Conservation (phyloP, 73 alveolate genomes). For the Breviolum minutum region DNA sequence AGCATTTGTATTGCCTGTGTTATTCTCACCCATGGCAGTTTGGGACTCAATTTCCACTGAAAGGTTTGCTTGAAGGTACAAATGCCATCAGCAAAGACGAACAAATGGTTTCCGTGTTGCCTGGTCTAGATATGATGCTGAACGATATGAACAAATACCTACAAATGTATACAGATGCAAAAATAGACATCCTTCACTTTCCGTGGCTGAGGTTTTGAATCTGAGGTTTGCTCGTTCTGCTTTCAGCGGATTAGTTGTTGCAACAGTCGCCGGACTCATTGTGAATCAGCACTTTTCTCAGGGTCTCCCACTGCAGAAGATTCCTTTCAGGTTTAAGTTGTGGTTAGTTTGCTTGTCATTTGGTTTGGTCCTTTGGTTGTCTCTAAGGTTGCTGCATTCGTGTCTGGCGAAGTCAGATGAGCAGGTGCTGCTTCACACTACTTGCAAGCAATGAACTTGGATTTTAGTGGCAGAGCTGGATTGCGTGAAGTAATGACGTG, state of each 20-base stretch:
- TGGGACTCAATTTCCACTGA: neutral
- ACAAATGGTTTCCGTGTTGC: no score
- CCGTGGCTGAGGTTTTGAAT: neutral
- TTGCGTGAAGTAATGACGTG: no score
- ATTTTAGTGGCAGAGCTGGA: no score
- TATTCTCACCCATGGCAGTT: neutral
- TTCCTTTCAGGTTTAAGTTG: no score
- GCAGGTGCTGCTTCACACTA: neutral
- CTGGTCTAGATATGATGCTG: no score
- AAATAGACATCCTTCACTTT: neutral
- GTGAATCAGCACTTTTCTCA: conserved; percentile 13
- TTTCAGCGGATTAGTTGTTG: neutral
- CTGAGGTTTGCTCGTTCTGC: conserved; percentile 15
- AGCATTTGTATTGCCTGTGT: no score
- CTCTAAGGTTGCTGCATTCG: neutral
- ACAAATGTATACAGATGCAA: neutral
- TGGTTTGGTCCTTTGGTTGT: neutral
- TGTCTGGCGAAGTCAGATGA: neutral
- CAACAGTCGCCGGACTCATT: neutral
- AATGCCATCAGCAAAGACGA: no score
- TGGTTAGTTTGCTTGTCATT: neutral
- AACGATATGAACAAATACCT: neutral
- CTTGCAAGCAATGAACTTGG: no score
- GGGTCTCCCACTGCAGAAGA: neutral
- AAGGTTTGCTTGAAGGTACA: no score